These are phyloP conservation scores for Dryas alaskensis DNA, from an alignment of 306 rosid species.

Conservation along the genomic window DNA sequence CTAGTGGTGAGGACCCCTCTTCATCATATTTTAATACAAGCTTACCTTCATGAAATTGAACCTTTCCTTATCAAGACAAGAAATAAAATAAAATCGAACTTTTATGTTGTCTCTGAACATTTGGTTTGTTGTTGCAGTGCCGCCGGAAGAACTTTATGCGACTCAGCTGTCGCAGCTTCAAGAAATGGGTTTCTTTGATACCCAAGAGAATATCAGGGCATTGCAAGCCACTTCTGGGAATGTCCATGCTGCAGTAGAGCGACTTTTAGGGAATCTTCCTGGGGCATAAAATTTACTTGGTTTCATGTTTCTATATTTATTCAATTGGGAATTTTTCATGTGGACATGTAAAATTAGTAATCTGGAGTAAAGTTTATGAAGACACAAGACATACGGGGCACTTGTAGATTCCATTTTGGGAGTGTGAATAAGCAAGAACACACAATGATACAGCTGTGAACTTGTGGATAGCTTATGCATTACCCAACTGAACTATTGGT, in stretches of 20 bases:
- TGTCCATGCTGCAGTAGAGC: constrained; percentile 66
- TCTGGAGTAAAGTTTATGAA: constrained; percentile 19
- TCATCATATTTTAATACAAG: background rate
- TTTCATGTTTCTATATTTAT: constrained; percentile 14
- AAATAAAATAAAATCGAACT: background rate
- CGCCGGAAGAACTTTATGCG: constrained; percentile 59
- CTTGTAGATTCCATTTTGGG: constrained; percentile 44
- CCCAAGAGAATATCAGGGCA: constrained; percentile 64
- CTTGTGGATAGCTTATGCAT: constrained; percentile 35
- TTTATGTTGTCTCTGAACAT: background rate
- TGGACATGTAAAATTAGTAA: constrained; percentile 40
- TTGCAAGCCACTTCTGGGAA: constrained; percentile 61
- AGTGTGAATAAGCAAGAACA: constrained; percentile 40
- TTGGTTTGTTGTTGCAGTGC: constrained; percentile 33
- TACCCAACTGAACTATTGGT: constrained; percentile 5
- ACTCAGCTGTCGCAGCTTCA: constrained; percentile 60
- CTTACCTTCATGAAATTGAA: background rate
- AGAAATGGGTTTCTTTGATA: constrained; percentile 66
- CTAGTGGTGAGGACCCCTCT: constrained; percentile 39
- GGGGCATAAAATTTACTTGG: constrained; percentile 32
- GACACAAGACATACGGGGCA: constrained; percentile 35
- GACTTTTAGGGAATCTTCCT: constrained; percentile 53
- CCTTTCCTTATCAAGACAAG: background rate
- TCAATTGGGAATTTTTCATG: constrained; percentile 28
- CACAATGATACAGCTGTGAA: constrained; percentile 35